phyloP scores from a whole-genome alignment of 306 rosid genomes.

The Glycine latifolia region DNA sequence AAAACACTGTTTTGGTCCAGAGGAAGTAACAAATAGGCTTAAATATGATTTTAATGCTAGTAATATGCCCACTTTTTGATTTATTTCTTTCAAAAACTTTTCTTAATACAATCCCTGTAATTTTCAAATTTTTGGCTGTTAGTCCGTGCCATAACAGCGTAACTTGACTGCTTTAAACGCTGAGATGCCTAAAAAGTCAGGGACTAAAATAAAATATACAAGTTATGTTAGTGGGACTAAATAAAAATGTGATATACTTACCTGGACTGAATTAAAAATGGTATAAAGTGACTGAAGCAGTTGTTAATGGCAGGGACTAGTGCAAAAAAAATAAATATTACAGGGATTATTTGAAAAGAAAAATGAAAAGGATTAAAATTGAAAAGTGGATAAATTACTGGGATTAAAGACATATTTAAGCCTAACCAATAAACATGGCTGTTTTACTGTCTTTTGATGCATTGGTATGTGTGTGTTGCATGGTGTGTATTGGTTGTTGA shows the following conservation, averaged over 20 bases:
- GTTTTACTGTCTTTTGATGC: neutral
- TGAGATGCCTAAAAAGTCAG: neutral
- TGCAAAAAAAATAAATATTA: neutral
- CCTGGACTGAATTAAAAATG: neutral
- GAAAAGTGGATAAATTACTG: neutral
- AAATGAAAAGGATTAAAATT: neutral
- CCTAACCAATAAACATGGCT: neutral
- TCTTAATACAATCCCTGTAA: neutral
- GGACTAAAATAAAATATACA: neutral
- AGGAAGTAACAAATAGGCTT: neutral
- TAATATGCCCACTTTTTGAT: neutral
- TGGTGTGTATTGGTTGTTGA: constrained; percentile 30
- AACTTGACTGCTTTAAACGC: neutral
- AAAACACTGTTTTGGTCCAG: no score
- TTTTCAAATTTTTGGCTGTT: no score
- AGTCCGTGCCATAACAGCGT: no score
- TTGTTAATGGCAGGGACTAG: neutral
- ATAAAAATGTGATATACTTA: neutral
- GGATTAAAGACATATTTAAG: neutral
- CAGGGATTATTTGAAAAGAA: neutral
- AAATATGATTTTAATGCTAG: neutral
- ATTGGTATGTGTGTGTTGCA: neutral
- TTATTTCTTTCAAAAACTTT: neutral
- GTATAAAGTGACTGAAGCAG: neutral
- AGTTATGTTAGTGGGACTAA: neutral